Conservation (phyloP, 768 basidiomycete species). For the Xanthoconium stramineum region DNA sequence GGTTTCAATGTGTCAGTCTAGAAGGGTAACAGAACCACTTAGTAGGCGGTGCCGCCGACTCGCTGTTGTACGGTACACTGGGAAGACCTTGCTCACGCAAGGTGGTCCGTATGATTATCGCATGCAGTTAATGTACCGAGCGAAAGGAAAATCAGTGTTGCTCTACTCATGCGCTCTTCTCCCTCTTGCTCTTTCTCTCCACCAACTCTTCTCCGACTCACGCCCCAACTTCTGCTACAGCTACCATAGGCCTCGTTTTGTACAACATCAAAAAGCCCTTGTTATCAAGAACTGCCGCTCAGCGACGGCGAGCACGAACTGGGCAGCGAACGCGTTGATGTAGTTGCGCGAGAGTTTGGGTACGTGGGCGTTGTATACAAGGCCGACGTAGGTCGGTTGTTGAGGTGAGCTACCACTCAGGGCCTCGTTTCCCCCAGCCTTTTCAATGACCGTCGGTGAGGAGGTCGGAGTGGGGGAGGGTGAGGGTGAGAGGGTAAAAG, state of each 20-base stretch:
- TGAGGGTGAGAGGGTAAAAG: no score
- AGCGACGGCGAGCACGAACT: slow-evolving; percentile 55
- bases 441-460: slow-evolving; percentile 11
- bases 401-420: background rate
- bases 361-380: slow-evolving; percentile 31
- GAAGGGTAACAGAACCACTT: no score
- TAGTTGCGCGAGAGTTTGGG: slow-evolving; percentile 40
- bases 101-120: background rate
- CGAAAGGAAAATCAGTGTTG: no score
- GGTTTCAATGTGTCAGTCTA: no score
- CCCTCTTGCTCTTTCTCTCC: background rate
- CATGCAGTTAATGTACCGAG: background rate
- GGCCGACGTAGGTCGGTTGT: slow-evolving; percentile 8
- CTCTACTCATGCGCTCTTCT: background rate
- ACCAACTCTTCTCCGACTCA: slow-evolving; percentile 52
- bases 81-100: no score
- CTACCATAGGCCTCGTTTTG: slow-evolving; percentile 57
- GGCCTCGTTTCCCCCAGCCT: slow-evolving; percentile 1
- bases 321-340: slow-evolving; percentile 45
- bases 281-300: slow-evolving; percentile 43
- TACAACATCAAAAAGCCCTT: slow-evolving; percentile 64
- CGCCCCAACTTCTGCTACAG: slow-evolving; percentile 40
- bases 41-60: no score
- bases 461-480: background rate
- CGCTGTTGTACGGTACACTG: no score